phyloP scores from a whole-genome alignment of 805 yeast genomes.

The Candida pseudofarinosa region DNA sequence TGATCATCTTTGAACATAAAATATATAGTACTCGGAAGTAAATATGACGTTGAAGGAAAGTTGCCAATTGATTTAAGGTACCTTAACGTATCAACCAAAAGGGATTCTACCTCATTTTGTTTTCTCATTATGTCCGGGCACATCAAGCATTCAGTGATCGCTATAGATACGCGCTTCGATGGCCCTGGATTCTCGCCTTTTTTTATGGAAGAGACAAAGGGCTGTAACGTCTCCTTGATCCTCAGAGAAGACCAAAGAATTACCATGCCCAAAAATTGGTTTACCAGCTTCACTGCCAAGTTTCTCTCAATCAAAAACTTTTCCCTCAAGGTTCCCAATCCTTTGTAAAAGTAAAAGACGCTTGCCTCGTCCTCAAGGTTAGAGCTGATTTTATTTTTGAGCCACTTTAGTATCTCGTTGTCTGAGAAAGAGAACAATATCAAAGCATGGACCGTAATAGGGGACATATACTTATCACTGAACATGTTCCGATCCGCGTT shows the following conservation, averaged over 20 bases:
- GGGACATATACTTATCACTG: constrained; percentile 48
- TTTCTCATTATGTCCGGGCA: constrained; percentile 49
- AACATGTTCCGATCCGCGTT: constrained; percentile 43
- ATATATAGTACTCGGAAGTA: constrained; percentile 50
- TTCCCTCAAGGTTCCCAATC: constrained; percentile 47
- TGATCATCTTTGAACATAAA: constrained; percentile 52
- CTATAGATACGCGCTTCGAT: constrained; percentile 5
- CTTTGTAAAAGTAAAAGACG: constrained; percentile 47
- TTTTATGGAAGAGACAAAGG: constrained; percentile 4
- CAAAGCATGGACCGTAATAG: constrained; percentile 50
- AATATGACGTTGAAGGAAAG: constrained; percentile 4
- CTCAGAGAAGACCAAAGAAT: constrained; percentile 33
- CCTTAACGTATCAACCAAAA: constrained; percentile 1
- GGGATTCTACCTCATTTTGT: constrained; percentile 21
- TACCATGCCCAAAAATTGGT: constrained; percentile 27
- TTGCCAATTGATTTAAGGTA: neutral
- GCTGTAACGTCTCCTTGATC: constrained; percentile 7
- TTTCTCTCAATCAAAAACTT: constrained; percentile 50
- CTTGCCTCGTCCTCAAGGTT: constrained; percentile 46
- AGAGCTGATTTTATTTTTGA: constrained; percentile 33
- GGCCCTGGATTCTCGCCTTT: constrained; percentile 1
- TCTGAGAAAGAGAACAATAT: constrained; percentile 60
- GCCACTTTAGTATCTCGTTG: constrained; percentile 41
- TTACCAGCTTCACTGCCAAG: constrained; percentile 29
- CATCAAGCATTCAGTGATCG: constrained; percentile 45